Base-by-base conservation (phyloP, 2,329 filamentous ascomycete genomes). In the Penicillium sclerotigenum region DNA sequence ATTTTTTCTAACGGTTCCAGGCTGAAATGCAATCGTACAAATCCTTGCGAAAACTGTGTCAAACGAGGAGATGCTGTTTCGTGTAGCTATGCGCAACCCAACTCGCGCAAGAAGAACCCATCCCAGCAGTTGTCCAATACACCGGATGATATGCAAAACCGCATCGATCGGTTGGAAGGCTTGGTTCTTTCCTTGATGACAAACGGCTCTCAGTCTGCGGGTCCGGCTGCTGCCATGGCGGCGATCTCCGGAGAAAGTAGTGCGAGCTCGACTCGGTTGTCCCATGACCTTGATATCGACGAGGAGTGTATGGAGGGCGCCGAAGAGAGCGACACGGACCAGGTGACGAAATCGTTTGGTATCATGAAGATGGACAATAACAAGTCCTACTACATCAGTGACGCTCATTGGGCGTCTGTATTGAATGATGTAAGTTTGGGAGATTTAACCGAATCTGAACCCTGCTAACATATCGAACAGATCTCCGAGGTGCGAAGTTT, bases 91-190 rank as follows among this genome's bases (percentile, higher is more conserved):
- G 91, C 91, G 45, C 78, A 82, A 65, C 76, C 80, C 33, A 79
- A 75, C 51, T 82, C 86, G 49, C 84, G 90, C 65, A 94, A 90
- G 75, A 95, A 90, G 81, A 86, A 74, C 55, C 66, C 67, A 9
- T 65, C 75, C 36, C 80, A 79, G 68, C 83, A 87, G 73, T 83
- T 77, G 49, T 76, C 84, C 76, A 80, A 82, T 54, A 80, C 83
- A 65, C 91, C 93, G 47, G 92, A 96, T 81, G 93, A 97, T 75
- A 97, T 97, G 93, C 93, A 97, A 78, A 96, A 95, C 71, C 89
- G 94, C 72, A 97, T 97, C 77, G 92, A 97, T 79, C 86, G 93
- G 67, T 81, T 97, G 63, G 93, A 97, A 81, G 89, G 90, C 65
- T 79, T 97, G 72, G 93, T 97, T 59, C 77, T 97, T 62, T 95